Base-by-base conservation (phyloP, 495 filamentous ascomycete species). In the Evansstolkia leycettana region DNA sequence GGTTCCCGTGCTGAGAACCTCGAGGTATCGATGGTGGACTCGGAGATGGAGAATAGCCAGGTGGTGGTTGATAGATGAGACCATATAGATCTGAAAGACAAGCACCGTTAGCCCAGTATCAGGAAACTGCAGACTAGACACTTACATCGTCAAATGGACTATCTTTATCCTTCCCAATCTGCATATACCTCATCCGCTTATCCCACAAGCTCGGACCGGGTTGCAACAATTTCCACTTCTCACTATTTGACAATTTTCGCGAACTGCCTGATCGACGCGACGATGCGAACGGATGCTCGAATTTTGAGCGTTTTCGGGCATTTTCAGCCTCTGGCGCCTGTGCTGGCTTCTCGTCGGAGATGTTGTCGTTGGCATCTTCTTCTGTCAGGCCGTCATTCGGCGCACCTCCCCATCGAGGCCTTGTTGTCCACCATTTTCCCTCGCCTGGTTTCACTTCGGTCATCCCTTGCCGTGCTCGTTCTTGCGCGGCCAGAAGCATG, bases 61-160 rank as follows among this genome's bases (percentile, higher is more conserved):
- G 40, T 94, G 87, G 52, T 92, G 85, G 54, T 87, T 84, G 33
- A 94, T 60, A 2, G 77, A 73, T 31, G 80, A 86, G 32, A 93
- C 47, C 47, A 94, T 72, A 57, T 85, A 94, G 26, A 93, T 71
- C 69, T 94, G 58, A 1, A 11, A 36, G 1, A 29, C 13, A n/a
- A 5, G 11, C 4, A 29, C 17, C 15, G 31, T 46, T 38, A 49
- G 39, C 38, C 15, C 26, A 5, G 17, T 4, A 34, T 34, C 0
- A 14, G 23, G 6, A 11, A 9, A 10, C 15, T 9, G 2, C 1
- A 31, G 10, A 27, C 11, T n/a, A 13, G 7, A 28, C 16, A 48
- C 66, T 38, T 62, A 78, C 75, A 54, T 77, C 68, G 37, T 80
- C 75, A 48, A 58, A 72, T 11, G 56, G 51, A 28, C 54, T 61